These are phyloP conservation scores for Fraxinus baroniana DNA, from an alignment of 305 asterid genomes.

Conservation along the genomic window DNA sequence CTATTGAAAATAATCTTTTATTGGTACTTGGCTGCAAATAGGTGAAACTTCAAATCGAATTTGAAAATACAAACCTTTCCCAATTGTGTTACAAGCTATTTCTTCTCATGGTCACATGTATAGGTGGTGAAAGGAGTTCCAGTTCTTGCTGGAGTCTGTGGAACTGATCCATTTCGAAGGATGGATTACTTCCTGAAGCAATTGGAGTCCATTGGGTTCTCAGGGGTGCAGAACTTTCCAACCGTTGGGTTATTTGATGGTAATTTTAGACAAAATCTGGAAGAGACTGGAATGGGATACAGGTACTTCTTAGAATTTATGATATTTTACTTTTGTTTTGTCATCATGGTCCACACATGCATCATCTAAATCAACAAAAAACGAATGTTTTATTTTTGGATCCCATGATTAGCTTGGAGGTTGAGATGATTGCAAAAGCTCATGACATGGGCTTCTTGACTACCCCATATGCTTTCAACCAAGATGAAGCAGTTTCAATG, in stretches of 20 bases:
- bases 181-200: slow-evolving; percentile 91
- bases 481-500: slow-evolving; percentile 84
- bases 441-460: slow-evolving; percentile 91
- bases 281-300: slow-evolving; percentile 98
- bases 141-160: slow-evolving; percentile 97
- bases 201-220: slow-evolving; percentile 84
- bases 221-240: slow-evolving; percentile 95
- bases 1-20: background rate
- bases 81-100: slow-evolving; percentile 17
- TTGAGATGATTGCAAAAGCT: slow-evolving; percentile 91
- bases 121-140: slow-evolving; percentile 88
- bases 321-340: background rate
- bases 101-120: slow-evolving; percentile 23
- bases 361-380: slow-evolving; percentile 9
- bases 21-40: slow-evolving; percentile 5
- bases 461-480: slow-evolving; percentile 89
- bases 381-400: background rate
- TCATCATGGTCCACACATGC: slow-evolving; percentile 7
- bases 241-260: slow-evolving; percentile 96
- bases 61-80: background rate
- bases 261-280: slow-evolving; percentile 85
- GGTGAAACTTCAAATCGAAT: background rate
- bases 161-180: slow-evolving; percentile 90
- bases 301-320: slow-evolving; percentile 42
- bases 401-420: slow-evolving; percentile 66